Evolutionary conservation across 139 green algal species (phyloP), one percentile per base, ranked within the genome.

Genomic region (Zygnema cylindricum): DNA sequence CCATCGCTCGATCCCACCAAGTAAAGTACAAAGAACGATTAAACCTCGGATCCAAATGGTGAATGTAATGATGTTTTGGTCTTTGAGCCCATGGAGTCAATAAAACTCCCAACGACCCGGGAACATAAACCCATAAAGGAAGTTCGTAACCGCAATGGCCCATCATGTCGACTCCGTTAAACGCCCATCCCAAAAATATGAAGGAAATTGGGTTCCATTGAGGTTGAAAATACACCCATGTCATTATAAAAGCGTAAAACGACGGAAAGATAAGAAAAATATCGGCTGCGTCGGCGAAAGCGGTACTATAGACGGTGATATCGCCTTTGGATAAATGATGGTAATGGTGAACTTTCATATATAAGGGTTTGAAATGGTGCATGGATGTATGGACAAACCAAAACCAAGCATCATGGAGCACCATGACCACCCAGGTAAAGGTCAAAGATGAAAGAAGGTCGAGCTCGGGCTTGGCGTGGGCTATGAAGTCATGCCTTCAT

Each of bases 21-120:
- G 83, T 90, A 73, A 90, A 90, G 49, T 90, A 90, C 11, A 90
- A 39, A 40, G 85, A 90, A 16, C 85, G 39, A 22, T 90, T 90
- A 32, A 69, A 90, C 39, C 85, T 71, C 16, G 85, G 85, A 32
- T 90, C 85, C 11, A 90, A 32, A 39, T 90, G 85, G 85, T 90
- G 85, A 39, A 90, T 87, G 73, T 49, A 90, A 43, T 90, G 85
- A 0, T 40, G 39, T 25, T 40, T 86, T 39, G 85, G 1, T 2
- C 73, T 32, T 23, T 84, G 40, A 69, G 85, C 85, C 22, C 43
- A 43, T 32, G 83, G 83, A 23, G 33, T 41, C 32, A 88, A 75
- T 11, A 88, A 43, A 21, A 88, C 36, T n/a, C 83, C 83, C 1
- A 82, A 81, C 32, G 83, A 88, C 38, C 55, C 32, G 2, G 76